phyloP scores from a whole-genome alignment of 1,139 yeast genomes.

The Debaryomyces sp. region DNA sequence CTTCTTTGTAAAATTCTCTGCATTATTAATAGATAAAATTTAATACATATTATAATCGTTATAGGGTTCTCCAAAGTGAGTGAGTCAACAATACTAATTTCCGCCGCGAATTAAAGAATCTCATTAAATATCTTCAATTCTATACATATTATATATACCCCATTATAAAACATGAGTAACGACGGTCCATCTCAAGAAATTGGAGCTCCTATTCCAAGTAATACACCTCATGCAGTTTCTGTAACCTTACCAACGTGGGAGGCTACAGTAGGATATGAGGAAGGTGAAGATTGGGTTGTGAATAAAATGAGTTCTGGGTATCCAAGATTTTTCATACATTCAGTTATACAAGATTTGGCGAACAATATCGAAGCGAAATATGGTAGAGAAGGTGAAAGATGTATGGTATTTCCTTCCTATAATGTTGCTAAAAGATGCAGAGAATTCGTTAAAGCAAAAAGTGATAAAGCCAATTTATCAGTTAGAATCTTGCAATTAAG shows the following conservation, averaged over 20 bases:
- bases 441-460: slow-evolving; percentile 57
- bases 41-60: slow-evolving; percentile 6
- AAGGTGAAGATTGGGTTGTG: slow-evolving; percentile 85
- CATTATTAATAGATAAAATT: slow-evolving; percentile 7
- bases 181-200: slow-evolving; percentile 47
- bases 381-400: slow-evolving; percentile 74
- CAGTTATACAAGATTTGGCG: slow-evolving; percentile 64
- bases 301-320: slow-evolving; percentile 82
- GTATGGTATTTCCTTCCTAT: slow-evolving; percentile 78
- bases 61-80: background rate
- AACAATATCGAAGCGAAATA: slow-evolving; percentile 56
- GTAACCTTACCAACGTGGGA: slow-evolving; percentile 95
- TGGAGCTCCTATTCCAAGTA: slow-evolving; percentile 86
- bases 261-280: slow-evolving; percentile 89
- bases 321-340: slow-evolving; percentile 85
- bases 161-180: slow-evolving; percentile 3
- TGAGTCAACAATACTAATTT: background rate
- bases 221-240: slow-evolving; percentile 89
- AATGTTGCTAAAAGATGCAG: slow-evolving; percentile 83
- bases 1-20: slow-evolving; percentile 2
- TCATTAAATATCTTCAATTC: background rate
- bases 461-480: slow-evolving; percentile 26
- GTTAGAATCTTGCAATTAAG: slow-evolving; percentile 79
- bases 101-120: background rate
- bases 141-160: background rate